Base-by-base conservation (phyloP, 2,329 filamentous ascomycete species). In the Neonectria faginata region DNA sequence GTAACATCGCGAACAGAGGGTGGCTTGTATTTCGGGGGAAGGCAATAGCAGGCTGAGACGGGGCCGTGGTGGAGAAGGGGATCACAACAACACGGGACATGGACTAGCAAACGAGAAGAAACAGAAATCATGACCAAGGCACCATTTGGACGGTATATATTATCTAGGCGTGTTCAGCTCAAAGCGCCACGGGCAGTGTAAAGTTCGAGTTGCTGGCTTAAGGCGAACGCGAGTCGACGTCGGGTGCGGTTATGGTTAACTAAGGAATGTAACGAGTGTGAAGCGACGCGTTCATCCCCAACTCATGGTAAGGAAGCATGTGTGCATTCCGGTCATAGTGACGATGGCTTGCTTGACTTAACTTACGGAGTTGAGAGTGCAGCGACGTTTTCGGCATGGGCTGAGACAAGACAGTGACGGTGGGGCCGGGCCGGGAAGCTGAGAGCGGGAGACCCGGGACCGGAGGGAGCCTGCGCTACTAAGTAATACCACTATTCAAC, bases 181-280 rank as follows among this genome's bases (percentile, higher is more conserved):
- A 9, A 44, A 9, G 22, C 39, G 39, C 39, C 39, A 42, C n/a
- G 8, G 39, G 18, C 36, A 55, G 16, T 3, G 52, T 55, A 25
- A 25, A 27, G 36, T 55, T 55, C 27, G 12, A 27, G 12, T 55
- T 44, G 44, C 25, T 31, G 36, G 33, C 51, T 11, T 3, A 20
- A 27, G 14, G n/a, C 16, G 36, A 20, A n/a, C 33, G 10, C 4
- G 31, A 41, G 31, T 9, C 9, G 5, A 41, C 20, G 22, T 22
- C 20, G 45, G 3, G 12, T 48, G 45, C 14, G 22, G 22, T 29
- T 16, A 25, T 27, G 8, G 45, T n/a, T n/a, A 2, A 5, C 27
- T 36, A 20, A 48, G 54, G 54, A 57, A 57, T 57, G 29, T 12
- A 31, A 31, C 20, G 36, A n/a, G 14, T 11, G 54, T 22, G 27